Evolutionary conservation across 306 rosid species (phyloP).

Genomic region (Cucurbita moschata): DNA sequence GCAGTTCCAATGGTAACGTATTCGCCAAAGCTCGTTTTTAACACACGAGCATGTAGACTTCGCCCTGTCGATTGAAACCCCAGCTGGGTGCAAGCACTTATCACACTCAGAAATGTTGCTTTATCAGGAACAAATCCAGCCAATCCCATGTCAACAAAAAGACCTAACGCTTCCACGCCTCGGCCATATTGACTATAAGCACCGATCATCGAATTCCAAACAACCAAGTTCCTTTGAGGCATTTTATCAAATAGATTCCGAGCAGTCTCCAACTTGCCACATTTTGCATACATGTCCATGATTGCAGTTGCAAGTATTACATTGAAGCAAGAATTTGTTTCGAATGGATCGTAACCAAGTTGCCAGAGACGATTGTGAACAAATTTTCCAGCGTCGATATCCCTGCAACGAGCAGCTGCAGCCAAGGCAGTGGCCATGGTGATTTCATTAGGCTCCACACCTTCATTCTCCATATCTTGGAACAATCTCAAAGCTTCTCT

Average conservation of each 20-base stretch:
- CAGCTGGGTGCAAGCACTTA: constrained; percentile 35
- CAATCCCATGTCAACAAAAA: constrained; percentile 27
- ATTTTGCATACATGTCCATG: constrained; percentile 64
- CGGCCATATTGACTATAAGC: constrained; percentile 46
- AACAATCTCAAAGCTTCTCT: constrained; percentile 34
- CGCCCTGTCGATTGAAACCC: constrained; percentile 45
- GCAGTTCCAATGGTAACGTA: constrained; percentile 49
- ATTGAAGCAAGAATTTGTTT: constrained; percentile 13
- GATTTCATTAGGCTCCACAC: constrained; percentile 55
- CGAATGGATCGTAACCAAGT: constrained; percentile 53
- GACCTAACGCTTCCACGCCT: constrained; percentile 28
- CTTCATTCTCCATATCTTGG: constrained; percentile 29
- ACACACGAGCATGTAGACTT: constrained; percentile 37
- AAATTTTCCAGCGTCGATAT: constrained; percentile 41
- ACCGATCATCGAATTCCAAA: constrained; percentile 54
- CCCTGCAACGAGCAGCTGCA: constrained; percentile 56
- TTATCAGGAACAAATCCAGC: constrained; percentile 33
- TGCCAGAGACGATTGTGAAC: constrained; percentile 28
- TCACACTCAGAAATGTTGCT: constrained; percentile 37
- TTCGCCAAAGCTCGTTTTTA: constrained; percentile 21
- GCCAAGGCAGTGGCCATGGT: constrained; percentile 53
- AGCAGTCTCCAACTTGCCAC: constrained; percentile 51
- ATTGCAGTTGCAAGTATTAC: constrained; percentile 56
- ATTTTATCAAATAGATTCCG: constrained; percentile 44
- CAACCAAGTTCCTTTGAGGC: constrained; percentile 42